Base-by-base conservation (phyloP, 148 eudicot species). In the Diospyros kaki region DNA sequence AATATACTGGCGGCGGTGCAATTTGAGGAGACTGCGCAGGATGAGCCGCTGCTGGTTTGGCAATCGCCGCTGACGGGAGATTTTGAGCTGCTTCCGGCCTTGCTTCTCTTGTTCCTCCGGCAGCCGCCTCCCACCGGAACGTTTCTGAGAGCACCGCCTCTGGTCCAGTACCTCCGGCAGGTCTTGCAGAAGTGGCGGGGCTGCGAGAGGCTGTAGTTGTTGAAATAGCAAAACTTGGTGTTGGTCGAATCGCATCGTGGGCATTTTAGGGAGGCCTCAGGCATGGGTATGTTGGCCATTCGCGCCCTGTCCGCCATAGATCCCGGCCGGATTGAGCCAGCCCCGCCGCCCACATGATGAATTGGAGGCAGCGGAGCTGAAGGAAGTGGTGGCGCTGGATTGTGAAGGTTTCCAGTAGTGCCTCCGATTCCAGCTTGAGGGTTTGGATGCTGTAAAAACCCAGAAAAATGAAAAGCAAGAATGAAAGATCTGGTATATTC, bases 71-170 rank as follows among this genome's bases (percentile, higher is more conserved):
- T 77, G 3, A 73, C 78, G 6, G 85, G 72, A 2, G 91, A 83
- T 58, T 74, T 80, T 12, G 89, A 80, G 68, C 76, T 75, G n/a
- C 76, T 68, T 4, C 79, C 71, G 45, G 39, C 53, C 10, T 83
- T 88, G 74, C 81, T 83, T 65, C 87, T 52, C 44, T 88, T 88
- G 89, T 88, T 88, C 52, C 91, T 78, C 59, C 88, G 60, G 72
- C 86, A 87, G 14, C 89, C 89, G 6, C 90, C 90, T 0, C 90
- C 90, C 5, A 87, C 90, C 2, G 90, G 90, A 13, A 87, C 90
- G 66, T 61, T 87, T 18, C 90, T 77, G 10, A 87, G 64, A 40
- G 90, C 88, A 10, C 90, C 90, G 4, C 90, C 90, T 59, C 83
- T 54, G n/a, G 90, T 87, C 90, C 90, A 87, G 75, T 87, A 87